Evolutionary conservation across 192 early-diverging fungal genomes (phyloP).

Genomic region (Coemansia sp.): DNA sequence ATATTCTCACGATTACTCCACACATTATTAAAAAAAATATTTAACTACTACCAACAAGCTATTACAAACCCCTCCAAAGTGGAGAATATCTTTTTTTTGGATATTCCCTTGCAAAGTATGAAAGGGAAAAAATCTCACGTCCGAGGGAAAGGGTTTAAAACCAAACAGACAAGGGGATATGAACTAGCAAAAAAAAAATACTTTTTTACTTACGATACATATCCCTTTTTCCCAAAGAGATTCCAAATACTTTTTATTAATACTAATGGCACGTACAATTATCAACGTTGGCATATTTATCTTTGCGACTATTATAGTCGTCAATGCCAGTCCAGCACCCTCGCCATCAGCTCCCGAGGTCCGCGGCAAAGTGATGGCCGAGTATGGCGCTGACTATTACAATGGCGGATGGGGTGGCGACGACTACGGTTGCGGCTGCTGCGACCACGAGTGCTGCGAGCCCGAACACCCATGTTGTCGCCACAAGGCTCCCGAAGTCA

Average conservation of each 20-base stretch:
- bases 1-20: background rate
- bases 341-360: background rate
- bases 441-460: constrained; percentile 16
- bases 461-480: constrained; percentile 21
- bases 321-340: constrained; percentile 1
- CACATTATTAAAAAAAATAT: background rate
- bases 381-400: constrained; percentile 1
- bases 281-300: constrained; percentile 22
- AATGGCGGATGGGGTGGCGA: constrained; percentile 22
- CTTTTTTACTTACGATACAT: no score
- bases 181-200: background rate
- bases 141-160: constrained; percentile 10
- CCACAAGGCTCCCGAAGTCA: constrained; percentile 40
- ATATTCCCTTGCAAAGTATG: constrained; percentile 3
- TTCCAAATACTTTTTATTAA: background rate
- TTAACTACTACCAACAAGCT: background rate
- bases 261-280: constrained; percentile 38
- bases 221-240: background rate
- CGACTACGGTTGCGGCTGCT: constrained; percentile 21
- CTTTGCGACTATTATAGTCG: constrained; percentile 11
- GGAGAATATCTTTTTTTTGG: background rate
- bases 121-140: background rate
- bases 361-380: constrained; percentile 12
- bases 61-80: no score
- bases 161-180: background rate